Evolutionary conservation across 805 yeast species (phyloP).

Genomic region (Metahyphopichia silvanorum): DNA sequence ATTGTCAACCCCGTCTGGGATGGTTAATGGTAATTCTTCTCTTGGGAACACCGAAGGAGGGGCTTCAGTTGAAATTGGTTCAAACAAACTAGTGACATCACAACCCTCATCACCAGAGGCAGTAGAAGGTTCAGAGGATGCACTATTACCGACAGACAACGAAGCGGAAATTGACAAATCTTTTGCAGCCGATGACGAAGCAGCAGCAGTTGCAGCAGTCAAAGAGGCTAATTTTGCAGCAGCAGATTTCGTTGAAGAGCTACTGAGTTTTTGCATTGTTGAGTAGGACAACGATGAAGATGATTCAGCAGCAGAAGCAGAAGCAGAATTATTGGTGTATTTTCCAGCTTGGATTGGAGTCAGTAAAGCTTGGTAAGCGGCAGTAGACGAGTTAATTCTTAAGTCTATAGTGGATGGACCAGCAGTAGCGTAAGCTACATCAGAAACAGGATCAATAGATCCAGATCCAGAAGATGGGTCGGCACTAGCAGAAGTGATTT

Average conservation of each 20-base stretch:
- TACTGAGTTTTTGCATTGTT: too few relatives aligned
- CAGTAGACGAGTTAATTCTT: neutral
- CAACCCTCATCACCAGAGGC: slow-evolving; percentile 3
- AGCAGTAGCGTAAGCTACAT: neutral
- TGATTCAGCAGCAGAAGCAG: neutral
- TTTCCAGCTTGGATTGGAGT: too few relatives aligned
- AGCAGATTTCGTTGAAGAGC: neutral
- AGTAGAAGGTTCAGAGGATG: slow-evolving; percentile 6
- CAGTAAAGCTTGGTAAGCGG: neutral
- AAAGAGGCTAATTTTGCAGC: slow-evolving; percentile 1
- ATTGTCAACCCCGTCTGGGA: slow-evolving; percentile 48
- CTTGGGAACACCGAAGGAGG: slow-evolving; percentile 42
- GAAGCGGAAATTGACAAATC: slow-evolving; percentile 1
- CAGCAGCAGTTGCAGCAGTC: slow-evolving; percentile 1
- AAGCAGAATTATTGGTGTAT: neutral
- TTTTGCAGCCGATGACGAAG: neutral
- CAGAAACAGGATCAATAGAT: neutral
- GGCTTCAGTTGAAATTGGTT: slow-evolving; percentile 34
- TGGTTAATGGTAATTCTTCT: slow-evolving; percentile 39
- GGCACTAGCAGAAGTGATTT: neutral
- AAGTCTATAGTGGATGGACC: slow-evolving; percentile 2
- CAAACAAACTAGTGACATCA: slow-evolving; percentile 38
- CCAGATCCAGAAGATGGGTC: slow-evolving; percentile 1
- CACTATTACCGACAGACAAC: slow-evolving; percentile 5
- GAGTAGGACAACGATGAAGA: neutral